Evolutionary conservation across 78 protist species (phyloP), one percentile per base, ranked within the genome.

Genomic region (Dictyostelium firmibasis): DNA sequence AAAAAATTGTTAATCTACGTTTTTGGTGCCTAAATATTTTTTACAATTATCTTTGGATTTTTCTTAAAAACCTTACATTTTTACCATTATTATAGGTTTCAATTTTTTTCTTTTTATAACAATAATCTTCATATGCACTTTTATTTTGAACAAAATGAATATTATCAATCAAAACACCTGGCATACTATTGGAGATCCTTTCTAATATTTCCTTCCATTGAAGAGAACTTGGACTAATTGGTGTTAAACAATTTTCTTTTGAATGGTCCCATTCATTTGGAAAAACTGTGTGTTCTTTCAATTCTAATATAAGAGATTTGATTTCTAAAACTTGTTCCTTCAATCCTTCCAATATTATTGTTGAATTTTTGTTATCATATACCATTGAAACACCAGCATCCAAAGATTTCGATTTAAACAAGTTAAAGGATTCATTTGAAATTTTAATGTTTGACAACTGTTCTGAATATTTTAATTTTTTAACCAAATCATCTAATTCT

Each of bases 91-190:
- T 47, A 47, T 47, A 11, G 13, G 18, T 11, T 47, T 47, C 57
- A 11, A 47, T 16, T 79, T 47, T n/a, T 7, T 79, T 50, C 50
- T 79, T 41, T 47, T 13, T n/a, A 27, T 79, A 29, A 47, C 50
- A 13, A 79, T 47, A 79, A 11, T 79, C 69, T 10, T 47, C 50
- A 29, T 27, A 79, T 4, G 69, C 60, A 9, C 16, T 18, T 47
- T 50, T 50, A 50, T 79, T 79, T 79, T 79, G 85, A n/a, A 79
- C 69, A 27, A 79, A n/a, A 29, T 79, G 16, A 29, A 79, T 41
- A 3, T 44, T 9, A 27, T 20, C 8, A 25, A 79, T 9, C 8
- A 0, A 2, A 23, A 64, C 69, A 11, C 23, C 53, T 41, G 85
- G 85, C 8, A 79, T 8, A 10, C 70, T 79, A 50, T n/a, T 16